phyloP scores from a whole-genome alignment of 805 yeast genomes.

The Groenewaldozyma tartarivorans region DNA sequence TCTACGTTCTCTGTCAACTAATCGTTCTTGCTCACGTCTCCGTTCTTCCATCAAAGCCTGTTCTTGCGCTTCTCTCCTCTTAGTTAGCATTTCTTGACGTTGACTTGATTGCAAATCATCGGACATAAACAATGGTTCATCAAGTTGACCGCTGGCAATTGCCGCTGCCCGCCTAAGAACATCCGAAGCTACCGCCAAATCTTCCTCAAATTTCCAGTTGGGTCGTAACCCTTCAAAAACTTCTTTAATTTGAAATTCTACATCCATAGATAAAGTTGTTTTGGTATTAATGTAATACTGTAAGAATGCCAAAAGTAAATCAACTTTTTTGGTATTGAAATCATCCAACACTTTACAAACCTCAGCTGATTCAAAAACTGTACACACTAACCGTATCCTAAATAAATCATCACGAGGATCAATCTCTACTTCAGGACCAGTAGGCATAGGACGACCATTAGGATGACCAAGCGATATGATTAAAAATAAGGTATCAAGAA shows the following conservation, averaged over 20 bases:
- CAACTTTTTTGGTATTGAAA: conserved; percentile 15
- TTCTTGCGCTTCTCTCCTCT: conserved; percentile 18
- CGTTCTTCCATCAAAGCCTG: conserved; percentile 17
- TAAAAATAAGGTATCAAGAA: conserved; percentile 45
- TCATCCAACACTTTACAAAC: conserved; percentile 4
- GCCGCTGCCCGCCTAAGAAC: conserved; percentile 31
- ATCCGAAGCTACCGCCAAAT: conserved; percentile 35
- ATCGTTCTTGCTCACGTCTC: conserved; percentile 22
- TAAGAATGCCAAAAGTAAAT: conserved; percentile 44
- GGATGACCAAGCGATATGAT: conserved; percentile 60
- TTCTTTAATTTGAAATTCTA: conserved; percentile 42
- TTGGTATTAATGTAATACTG: conserved; percentile 66
- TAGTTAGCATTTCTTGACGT: neutral
- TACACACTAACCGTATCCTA: conserved; percentile 48
- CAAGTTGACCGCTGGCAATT: conserved; percentile 20
- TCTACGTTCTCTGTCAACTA: conserved; percentile 16
- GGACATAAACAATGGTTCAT: conserved; percentile 8
- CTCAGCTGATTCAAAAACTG: conserved; percentile 29
- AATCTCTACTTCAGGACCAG: conserved; percentile 28
- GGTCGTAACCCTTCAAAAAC: conserved; percentile 30
- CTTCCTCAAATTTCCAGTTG: conserved; percentile 29
- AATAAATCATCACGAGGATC: conserved; percentile 67
- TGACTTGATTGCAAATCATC: neutral
- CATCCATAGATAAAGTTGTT: conserved; percentile 51
- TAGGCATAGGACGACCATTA: conserved; percentile 43